Conservation (phyloP, 2,329 filamentous ascomycete species). For the Ophiosphaerella narmari region DNA sequence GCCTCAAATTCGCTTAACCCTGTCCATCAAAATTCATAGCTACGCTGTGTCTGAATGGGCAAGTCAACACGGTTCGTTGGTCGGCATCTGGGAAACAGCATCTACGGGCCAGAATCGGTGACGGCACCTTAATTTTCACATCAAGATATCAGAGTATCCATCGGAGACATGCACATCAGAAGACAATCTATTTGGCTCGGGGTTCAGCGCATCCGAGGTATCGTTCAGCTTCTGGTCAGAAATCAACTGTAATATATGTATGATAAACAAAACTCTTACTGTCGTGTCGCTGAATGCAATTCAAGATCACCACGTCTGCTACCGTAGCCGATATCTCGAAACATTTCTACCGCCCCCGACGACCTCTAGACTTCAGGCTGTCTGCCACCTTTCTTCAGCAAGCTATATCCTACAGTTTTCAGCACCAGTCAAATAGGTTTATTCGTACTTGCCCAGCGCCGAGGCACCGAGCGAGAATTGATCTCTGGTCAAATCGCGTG, state of each 20-base stretch:
- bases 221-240: slow-evolving; percentile 25
- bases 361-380: slow-evolving; percentile 33
- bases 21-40: background rate
- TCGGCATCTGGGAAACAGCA: background rate
- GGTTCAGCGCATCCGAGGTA: slow-evolving; percentile 33
- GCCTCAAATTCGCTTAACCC: background rate
- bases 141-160: background rate
- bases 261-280: slow-evolving; percentile 43
- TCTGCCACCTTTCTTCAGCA: slow-evolving; percentile 32
- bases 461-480: too few species aligned
- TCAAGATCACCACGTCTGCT: slow-evolving; percentile 47
- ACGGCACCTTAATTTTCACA: background rate
- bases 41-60: background rate
- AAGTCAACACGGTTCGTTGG: background rate
- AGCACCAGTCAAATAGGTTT: slow-evolving; percentile 14
- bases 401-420: slow-evolving; percentile 1
- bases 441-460: too few species aligned
- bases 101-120: background rate
- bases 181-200: slow-evolving; percentile 20
- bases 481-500: too few species aligned
- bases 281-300: slow-evolving; percentile 44
- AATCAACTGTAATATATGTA: slow-evolving; percentile 36
- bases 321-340: slow-evolving; percentile 48
- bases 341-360: slow-evolving; percentile 48
- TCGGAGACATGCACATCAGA: slow-evolving; percentile 9